Percentiles rank a stretch among this genome's conserved stretches.
These are phyloP conservation scores for Hypocrella siamensis DNA, from an alignment of 2,329 filamentous ascomycete species.

Conservation along the genomic window DNA sequence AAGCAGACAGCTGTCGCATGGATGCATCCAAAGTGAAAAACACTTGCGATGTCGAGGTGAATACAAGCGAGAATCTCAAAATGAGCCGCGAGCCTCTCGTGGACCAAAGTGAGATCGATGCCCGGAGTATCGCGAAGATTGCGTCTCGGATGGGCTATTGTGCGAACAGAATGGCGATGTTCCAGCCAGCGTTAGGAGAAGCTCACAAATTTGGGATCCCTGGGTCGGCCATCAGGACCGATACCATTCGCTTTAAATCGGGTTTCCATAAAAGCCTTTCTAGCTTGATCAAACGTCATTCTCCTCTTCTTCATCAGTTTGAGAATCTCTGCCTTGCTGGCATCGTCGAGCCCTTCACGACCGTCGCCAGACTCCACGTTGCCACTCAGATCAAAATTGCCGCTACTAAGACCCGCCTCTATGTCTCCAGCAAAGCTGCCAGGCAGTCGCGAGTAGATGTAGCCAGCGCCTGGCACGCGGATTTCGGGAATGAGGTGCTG, in stretches of 20 bases:
- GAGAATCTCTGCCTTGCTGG: conserved; percentile 67
- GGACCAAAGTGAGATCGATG: no score
- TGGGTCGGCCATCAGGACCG: conserved; percentile 69
- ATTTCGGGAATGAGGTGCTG: conserved; percentile 49
- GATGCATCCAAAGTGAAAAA: no score
- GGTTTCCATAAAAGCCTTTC: conserved; percentile 72
- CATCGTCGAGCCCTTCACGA: conserved; percentile 66
- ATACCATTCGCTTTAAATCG: conserved; percentile 80
- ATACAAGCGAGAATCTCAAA: no score
- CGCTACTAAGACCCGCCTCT: conserved; percentile 71
- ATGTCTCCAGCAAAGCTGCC: conserved; percentile 68
- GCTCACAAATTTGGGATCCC: conserved; percentile 90
- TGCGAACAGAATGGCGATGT: not conserved
- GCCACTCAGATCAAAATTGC: conserved; percentile 64
- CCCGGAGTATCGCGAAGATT: no score
- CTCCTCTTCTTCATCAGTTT: conserved; percentile 78
- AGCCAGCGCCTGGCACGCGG: conserved; percentile 35
- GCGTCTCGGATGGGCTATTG: not conserved
- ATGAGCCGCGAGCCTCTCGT: no score
- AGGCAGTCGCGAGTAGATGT: conserved; percentile 65
- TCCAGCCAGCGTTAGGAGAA: conserved; percentile 33
- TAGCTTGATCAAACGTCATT: conserved; percentile 80
- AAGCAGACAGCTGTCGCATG: no score
- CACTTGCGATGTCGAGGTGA: no score
- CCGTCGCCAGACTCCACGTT: conserved; percentile 71